A percentile compares a stretch with the other conserved stretches of the same genome.
Evolutionary conservation across 2,329 filamentous ascomycete genomes (phyloP).

Genomic region (Chrysoporthe cubensis): DNA sequence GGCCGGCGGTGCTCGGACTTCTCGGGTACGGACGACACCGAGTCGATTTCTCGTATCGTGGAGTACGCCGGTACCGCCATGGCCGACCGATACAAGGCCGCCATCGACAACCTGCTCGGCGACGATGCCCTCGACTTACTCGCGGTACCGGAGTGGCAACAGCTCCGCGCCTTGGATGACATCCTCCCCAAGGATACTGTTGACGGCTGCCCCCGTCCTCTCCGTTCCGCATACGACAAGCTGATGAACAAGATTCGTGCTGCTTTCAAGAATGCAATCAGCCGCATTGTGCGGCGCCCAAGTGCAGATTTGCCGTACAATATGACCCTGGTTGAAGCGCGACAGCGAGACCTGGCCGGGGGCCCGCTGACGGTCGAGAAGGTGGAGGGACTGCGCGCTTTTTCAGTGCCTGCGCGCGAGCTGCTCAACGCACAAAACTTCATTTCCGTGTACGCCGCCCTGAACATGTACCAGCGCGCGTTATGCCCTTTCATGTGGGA

Average conservation of each 20-base stretch:
- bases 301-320: neutral
- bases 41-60: slow-evolving; percentile 29
- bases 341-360: neutral
- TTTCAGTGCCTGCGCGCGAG: slow-evolving; percentile 42
- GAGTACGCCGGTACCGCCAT: slow-evolving; percentile 59
- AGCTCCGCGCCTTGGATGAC: slow-evolving; percentile 29
- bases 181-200: slow-evolving; percentile 21
- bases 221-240: slow-evolving; percentile 16
- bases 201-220: neutral
- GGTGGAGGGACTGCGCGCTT: slow-evolving; percentile 42
- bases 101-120: slow-evolving; percentile 39
- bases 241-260: slow-evolving; percentile 25
- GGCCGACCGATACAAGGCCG: slow-evolving; percentile 47
- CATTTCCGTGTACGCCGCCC: slow-evolving; percentile 31
- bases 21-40: slow-evolving; percentile 21
- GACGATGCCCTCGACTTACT: slow-evolving; percentile 39
- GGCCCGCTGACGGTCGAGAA: slow-evolving; percentile 1
- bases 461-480: slow-evolving; percentile 41
- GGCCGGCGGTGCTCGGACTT: slow-evolving; percentile 20
- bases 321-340: neutral
- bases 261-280: slow-evolving; percentile 24
- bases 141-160: slow-evolving; percentile 41
- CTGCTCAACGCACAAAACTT: slow-evolving; percentile 31
- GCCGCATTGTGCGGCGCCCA: slow-evolving; percentile 10
- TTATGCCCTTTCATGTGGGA: slow-evolving; percentile 45